Evolutionary conservation across 192 early-diverging fungal species (phyloP), one percentile per base, ranked within the genome.

Genomic region (Rhizophagus sp.): DNA sequence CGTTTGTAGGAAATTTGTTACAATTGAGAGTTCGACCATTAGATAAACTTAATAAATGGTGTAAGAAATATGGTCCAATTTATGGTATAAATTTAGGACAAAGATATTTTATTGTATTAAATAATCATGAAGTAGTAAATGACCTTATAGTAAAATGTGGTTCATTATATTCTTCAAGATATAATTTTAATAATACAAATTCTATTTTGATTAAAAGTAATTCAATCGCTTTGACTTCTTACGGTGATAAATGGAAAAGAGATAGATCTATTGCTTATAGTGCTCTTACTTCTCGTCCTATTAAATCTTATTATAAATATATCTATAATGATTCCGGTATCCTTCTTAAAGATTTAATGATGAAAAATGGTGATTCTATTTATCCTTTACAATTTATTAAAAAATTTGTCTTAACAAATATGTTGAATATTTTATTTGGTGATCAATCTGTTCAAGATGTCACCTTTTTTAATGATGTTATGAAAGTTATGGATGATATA

Each of bases 211-310:
- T 33, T 68, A 36, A 36, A 68, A 36, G 66, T 15, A 68, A 36
- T 33, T 27, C 1, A 13, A 68, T 25, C 34, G 34, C 66, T 15
- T 13, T 68, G 4, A 30, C 66, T 68, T 27, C 66, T 33, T 68
- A 68, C 13, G 66, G 66, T n/a, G 24, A 68, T 33, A n/a, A 36
- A 68, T 68, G 66, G 66, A 68, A 68, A 68, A 68, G 66, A 27
- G 27, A 68, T 68, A 68, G 66, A 68, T 10, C 25, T 17, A 8
- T 68, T 33, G 66, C 66, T 15, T 36, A 68, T 36, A 11, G 27
- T 22, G 66, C 66, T 36, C 34, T 68, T 12, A 36, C 27, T 36
- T 36, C 66, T 33, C 11, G 15, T 33, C 12, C 66, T 15, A 36
- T 68, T 36, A 68, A 30, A 36, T 17, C 25, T 68, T 68, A 68